Conservation (phyloP, 805 yeast genomes). For the Ogataea trehaloabstinens region DNA sequence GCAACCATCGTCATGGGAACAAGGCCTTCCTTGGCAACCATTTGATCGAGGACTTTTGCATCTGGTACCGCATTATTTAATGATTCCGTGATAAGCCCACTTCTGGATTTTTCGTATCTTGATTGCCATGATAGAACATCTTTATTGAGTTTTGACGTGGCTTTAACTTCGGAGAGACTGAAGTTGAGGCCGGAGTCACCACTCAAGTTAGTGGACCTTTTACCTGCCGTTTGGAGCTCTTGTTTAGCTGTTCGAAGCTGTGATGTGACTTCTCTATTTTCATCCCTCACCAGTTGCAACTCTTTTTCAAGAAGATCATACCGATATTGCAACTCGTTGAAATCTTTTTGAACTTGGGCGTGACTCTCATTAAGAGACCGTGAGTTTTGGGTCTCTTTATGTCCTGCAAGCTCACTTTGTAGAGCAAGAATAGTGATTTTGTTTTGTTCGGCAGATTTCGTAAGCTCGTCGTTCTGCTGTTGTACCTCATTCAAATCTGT, state of each 20-base stretch:
- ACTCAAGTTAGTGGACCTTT: conserved; percentile 6
- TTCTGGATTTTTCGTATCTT: conserved; percentile 48
- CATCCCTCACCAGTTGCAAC: conserved; percentile 8
- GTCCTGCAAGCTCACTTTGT: conserved; percentile 8
- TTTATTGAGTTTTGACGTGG: conserved; percentile 12
- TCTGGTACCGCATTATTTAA: conserved; percentile 9
- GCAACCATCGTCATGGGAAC: conserved; percentile 35
- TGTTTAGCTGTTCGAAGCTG: conserved; percentile 10
- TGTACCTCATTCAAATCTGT: conserved; percentile 6
- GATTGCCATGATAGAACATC: conserved; percentile 47
- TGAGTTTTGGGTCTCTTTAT: conserved; percentile 1
- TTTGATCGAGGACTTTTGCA: conserved; percentile 5
- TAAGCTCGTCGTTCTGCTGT: conserved; percentile 11
- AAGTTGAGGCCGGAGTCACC: conserved; percentile 3
- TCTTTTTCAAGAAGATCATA: conserved; percentile 7
- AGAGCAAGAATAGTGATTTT: conserved; percentile 8
- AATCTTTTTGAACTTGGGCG: conserved; percentile 2
- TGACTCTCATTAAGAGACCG: conserved; percentile 1
- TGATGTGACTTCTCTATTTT: conserved; percentile 10
- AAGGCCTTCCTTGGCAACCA: conserved; percentile 37
- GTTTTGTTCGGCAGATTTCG: conserved; percentile 9
- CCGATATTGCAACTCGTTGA: conserved; percentile 3
- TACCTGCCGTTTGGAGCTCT: conserved; percentile 7
- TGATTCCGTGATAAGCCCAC: conserved; percentile 16
- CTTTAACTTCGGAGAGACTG: conserved; percentile 8